Evolutionary conservation across 805 yeast genomes (phyloP), one percentile per base, ranked within the genome.

Genomic region (Saccharomycopsis babjevae): DNA sequence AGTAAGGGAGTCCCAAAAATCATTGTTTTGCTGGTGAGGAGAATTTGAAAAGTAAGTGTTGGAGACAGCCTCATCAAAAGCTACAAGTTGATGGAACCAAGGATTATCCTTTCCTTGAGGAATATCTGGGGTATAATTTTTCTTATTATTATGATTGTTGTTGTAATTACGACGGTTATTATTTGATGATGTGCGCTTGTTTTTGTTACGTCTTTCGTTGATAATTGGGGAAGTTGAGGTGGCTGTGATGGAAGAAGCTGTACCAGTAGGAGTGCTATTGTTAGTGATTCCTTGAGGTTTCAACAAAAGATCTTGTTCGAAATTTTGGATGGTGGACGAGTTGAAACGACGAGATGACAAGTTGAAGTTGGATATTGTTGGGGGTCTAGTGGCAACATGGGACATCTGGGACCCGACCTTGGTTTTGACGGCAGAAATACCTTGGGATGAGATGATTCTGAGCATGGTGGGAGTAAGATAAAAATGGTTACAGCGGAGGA

Each of bases 1-100:
- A 50, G 76, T 76, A 50, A 82, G 76, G 1, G 83, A 79, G 54
- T 75, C 78, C 84, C 85, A 82, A 66, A 80, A 81, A 72, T 72
- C 65, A 61, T 74, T 76, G 60, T 73, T 72, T 13, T 72, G 70
- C 22, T 74, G 68, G 15, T 43, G 30, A 18, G 62, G 50, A 20
- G 50, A 34, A 22, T 36, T 59, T n/a, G 61, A 28, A 56, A 72
- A 73, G 57, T 72, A 72, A 39, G 69, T 63, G 28, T 73, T 71
- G 69, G 50, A 64, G 3, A 77, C 72, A 61, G 79, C 78, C 63
- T 82, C 84, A 66, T 80, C 84, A 68, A 80, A 81, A 2, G 83
- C 81, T 52, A 74, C 65, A 7, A 81, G 74, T 62, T 81, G 82
- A 60, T 77, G 76, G 63, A 72, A 77, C 75, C 78, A 79, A 18